A percentile compares a stretch with the other conserved stretches of the same genome.
Evolutionary conservation across 1,139 yeast genomes (phyloP).

Genomic region (Saccharomyces hybrid): DNA sequence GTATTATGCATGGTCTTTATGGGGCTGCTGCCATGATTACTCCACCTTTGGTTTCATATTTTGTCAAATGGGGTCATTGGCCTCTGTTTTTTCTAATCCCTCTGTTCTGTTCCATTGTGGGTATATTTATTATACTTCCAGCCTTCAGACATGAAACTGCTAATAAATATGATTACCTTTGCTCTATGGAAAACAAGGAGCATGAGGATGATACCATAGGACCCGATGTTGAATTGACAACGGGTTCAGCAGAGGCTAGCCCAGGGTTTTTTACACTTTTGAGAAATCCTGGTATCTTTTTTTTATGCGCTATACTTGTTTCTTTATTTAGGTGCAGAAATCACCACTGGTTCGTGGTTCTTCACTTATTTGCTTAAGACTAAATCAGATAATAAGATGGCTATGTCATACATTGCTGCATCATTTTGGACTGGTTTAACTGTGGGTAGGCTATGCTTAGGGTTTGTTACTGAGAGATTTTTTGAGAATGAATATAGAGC

Average conservation of each 20-base stretch:
- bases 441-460: conserved; percentile 50
- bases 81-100: conserved; percentile 28
- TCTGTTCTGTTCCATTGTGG: conserved; percentile 16
- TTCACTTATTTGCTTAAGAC: conserved; percentile 50
- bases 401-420: conserved; percentile 54
- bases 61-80: conserved; percentile 34
- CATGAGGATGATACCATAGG: conserved; percentile 21
- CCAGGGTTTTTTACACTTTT: conserved; percentile 31
- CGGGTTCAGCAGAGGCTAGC: not conserved
- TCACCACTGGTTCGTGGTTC: conserved; percentile 64
- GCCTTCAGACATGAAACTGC: conserved; percentile 49
- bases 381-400: conserved; percentile 38
- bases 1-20: conserved; percentile 59
- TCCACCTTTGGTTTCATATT: conserved; percentile 48
- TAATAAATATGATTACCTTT: conserved; percentile 42
- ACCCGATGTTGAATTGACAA: conserved; percentile 6
- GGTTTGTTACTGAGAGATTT: conserved; percentile 52
- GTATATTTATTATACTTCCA: conserved; percentile 17
- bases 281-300: conserved; percentile 37
- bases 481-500: conserved; percentile 46
- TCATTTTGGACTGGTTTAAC: conserved; percentile 62
- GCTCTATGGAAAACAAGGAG: conserved; percentile 17
- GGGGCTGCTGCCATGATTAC: conserved; percentile 64
- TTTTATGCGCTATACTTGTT: conserved; percentile 46
- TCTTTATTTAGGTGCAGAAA: conserved; percentile 59